Conservation (phyloP, 2,329 filamentous ascomycete species). For the Lasiodiplodia gonubiensis region DNA sequence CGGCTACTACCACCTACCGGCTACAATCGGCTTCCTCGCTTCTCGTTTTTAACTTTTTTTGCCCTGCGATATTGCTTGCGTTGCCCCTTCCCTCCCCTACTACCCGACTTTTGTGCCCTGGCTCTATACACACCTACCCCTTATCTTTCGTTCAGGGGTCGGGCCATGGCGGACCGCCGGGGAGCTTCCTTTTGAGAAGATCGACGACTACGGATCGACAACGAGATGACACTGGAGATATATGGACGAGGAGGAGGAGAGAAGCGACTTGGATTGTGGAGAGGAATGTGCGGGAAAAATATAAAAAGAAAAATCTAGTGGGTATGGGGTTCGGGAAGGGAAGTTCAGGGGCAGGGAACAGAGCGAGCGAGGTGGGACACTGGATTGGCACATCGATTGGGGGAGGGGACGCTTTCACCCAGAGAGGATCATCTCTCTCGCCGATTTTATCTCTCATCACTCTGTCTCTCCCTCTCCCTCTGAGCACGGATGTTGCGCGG, state of each 20-base stretch:
- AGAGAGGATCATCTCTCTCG: not conserved
- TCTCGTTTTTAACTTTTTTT: not conserved
- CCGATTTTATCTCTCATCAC: not conserved
- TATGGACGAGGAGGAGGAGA: not conserved
- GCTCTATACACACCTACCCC: not conserved
- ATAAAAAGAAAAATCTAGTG: conserved; percentile 2
- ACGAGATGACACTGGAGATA: conserved; percentile 5
- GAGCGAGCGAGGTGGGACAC: not conserved
- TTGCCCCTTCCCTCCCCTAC: not conserved
- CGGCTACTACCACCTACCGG: not conserved
- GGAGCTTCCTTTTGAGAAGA: not conserved
- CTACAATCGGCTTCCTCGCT: not conserved
- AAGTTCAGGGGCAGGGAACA: not conserved
- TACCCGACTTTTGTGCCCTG: not conserved
- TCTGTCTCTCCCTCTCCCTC: not conserved
- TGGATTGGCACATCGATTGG: not conserved
- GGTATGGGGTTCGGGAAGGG: not conserved
- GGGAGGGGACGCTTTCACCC: not conserved
- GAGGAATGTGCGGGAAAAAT: not conserved
- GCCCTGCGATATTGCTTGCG: not conserved
- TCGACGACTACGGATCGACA: conserved; percentile 1
- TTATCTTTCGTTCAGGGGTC: conserved; percentile 17
- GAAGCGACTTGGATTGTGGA: not conserved
- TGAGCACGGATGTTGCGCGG: not conserved
- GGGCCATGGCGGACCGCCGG: not conserved